Percentiles rank a stretch among this genome's conserved stretches.
These are phyloP conservation scores for Aspergillus hiratsukae DNA, from an alignment of 2,329 filamentous ascomycete genomes.

Conservation along the genomic window DNA sequence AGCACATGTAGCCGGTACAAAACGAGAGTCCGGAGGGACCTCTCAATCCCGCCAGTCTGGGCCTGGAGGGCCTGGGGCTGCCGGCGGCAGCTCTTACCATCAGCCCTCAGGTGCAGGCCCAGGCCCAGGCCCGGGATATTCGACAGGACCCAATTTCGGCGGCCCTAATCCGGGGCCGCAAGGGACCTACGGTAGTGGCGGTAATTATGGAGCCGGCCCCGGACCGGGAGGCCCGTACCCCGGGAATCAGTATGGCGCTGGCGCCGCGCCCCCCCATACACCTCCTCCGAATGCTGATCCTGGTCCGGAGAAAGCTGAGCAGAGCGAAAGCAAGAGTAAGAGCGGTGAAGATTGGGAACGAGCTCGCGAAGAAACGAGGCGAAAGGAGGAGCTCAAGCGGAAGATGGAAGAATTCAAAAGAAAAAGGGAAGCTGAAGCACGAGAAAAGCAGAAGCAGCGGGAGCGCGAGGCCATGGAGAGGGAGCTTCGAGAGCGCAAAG, in stretches of 20 bases:
- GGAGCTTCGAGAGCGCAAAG: slow-evolving; percentile 36
- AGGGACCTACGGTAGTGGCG: slow-evolving; percentile 19
- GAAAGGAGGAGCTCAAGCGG: slow-evolving; percentile 34
- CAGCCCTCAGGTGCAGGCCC: slow-evolving; percentile 18
- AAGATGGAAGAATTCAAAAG: slow-evolving; percentile 37
- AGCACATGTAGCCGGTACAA: slow-evolving; percentile 30
- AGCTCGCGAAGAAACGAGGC: slow-evolving; percentile 28
- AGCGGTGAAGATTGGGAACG: slow-evolving; percentile 25
- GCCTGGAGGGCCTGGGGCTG: slow-evolving; percentile 13
- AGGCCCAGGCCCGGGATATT: slow-evolving; percentile 20
- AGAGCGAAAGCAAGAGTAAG: slow-evolving; percentile 15
- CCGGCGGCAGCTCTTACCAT: slow-evolving; percentile 13
- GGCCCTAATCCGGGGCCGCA: slow-evolving; percentile 23
- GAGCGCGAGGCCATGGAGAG: slow-evolving; percentile 40
- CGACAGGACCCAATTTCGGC: slow-evolving; percentile 23
- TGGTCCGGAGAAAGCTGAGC: slow-evolving; percentile 11
- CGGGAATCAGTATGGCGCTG: slow-evolving; percentile 32
- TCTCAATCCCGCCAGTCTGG: slow-evolving; percentile 26
- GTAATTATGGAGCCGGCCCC: slow-evolving; percentile 23
- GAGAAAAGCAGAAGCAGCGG: slow-evolving; percentile 35
- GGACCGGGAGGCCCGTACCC: slow-evolving; percentile 28
- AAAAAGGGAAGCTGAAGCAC: slow-evolving; percentile 34
- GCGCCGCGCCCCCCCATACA: slow-evolving; percentile 18
- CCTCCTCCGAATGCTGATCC: slow-evolving; percentile 18
- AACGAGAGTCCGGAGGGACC: slow-evolving; percentile 14